These are phyloP conservation scores for Leptodermis oblonga DNA, from an alignment of 257 asterid species.

Conservation along the genomic window DNA sequence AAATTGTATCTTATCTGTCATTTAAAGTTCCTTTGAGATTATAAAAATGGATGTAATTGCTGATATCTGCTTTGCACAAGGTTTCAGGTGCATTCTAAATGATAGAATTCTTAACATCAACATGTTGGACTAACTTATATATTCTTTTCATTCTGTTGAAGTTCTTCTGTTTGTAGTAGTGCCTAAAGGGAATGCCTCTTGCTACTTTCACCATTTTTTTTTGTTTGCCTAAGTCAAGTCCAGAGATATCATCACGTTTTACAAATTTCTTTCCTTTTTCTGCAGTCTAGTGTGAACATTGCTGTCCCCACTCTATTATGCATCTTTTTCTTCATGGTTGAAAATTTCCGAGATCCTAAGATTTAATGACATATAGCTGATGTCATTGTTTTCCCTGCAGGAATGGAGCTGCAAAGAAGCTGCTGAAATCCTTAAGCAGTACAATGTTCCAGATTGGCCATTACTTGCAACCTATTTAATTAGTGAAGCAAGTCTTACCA, in stretches of 20 bases:
- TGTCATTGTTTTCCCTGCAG: slow-evolving; percentile 34
- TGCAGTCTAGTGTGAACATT: neutral
- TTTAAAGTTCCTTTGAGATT: neutral
- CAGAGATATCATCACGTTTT: neutral
- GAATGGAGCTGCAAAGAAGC: slow-evolving; percentile 76
- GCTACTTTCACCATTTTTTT: neutral
- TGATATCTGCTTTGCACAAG: neutral
- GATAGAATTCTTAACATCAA: neutral
- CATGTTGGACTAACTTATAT: neutral
- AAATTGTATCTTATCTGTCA: neutral
- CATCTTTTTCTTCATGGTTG: neutral
- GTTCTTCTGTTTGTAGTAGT: neutral
- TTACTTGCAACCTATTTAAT: slow-evolving; percentile 83
- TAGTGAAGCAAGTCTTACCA: slow-evolving; percentile 68
- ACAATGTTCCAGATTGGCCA: slow-evolving; percentile 92
- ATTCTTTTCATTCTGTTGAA: neutral
- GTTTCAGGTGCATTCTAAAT: neutral
- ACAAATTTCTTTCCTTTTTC: neutral
- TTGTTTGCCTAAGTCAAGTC: neutral
- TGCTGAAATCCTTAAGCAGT: slow-evolving; percentile 61
- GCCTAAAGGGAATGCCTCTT: neutral
- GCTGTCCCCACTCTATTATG: neutral
- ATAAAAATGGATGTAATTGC: neutral
- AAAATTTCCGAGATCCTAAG: neutral
- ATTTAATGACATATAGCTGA: neutral